Evolutionary conservation across 345 rosid genomes (phyloP).

Genomic region (Isatis tinctoria): DNA sequence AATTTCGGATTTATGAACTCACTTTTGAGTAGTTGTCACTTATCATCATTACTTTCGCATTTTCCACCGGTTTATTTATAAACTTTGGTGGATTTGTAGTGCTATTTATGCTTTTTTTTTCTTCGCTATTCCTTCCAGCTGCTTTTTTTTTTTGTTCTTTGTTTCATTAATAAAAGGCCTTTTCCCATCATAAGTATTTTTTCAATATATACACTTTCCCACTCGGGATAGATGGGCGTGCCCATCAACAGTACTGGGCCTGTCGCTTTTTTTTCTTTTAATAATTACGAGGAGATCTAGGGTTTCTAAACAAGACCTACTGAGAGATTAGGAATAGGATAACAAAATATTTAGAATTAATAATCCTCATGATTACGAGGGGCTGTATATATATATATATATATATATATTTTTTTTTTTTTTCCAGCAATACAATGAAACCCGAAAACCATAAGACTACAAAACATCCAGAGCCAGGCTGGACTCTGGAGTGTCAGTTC

Average conservation of each 20-base stretch:
- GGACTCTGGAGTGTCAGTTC: no score
- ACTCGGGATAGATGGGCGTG: neutral
- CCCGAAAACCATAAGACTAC: no score
- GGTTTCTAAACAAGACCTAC: neutral
- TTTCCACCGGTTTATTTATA: conserved; percentile 15
- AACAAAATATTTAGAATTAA: no score
- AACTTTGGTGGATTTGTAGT: conserved; percentile 14
- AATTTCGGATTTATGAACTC: conserved; percentile 2
- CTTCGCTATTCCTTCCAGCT: neutral
- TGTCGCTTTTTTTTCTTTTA: neutral
- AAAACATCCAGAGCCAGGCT: no score
- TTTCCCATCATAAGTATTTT: neutral
- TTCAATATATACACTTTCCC: neutral
- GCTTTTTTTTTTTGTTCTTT: neutral
- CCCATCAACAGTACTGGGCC: neutral
- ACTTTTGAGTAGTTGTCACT: conserved; percentile 12
- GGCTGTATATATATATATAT: no score
- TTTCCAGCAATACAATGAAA: no score
- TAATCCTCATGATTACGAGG: no score
- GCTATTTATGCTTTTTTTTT: neutral
- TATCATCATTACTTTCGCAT: neutral
- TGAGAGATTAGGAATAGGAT: no score
- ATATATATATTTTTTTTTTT: no score
- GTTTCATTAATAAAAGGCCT: neutral
- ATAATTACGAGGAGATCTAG: no score